These are phyloP conservation scores for Plenodomus tracheiphilus DNA, from an alignment of 2,329 filamentous ascomycete genomes.

Conservation along the genomic window DNA sequence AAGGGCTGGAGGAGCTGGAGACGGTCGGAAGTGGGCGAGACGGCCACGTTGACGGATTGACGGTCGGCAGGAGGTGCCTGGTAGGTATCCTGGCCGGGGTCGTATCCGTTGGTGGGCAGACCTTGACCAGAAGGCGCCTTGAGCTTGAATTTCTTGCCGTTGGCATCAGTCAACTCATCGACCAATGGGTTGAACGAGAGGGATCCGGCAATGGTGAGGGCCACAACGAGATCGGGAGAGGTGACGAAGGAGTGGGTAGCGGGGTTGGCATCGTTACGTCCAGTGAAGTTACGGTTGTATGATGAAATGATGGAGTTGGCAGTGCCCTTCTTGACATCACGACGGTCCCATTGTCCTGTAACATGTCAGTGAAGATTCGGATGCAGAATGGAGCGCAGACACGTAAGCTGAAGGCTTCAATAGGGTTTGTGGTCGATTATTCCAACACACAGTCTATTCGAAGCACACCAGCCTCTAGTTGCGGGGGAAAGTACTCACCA, in stretches of 20 bases:
- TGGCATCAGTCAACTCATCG: slow-evolving; percentile 89
- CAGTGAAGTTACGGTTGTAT: slow-evolving; percentile 99
- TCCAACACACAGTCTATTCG: no score
- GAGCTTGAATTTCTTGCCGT: slow-evolving; percentile 95
- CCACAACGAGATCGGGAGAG: slow-evolving; percentile 86
- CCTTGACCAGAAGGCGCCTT: slow-evolving; percentile 77
- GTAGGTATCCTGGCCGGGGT: slow-evolving; percentile 91
- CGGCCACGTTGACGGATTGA: slow-evolving; percentile 71
- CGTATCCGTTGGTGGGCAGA: slow-evolving; percentile 81
- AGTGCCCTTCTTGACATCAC: slow-evolving; percentile 91
- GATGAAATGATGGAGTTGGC: slow-evolving; percentile 97
- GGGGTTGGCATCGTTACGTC: slow-evolving; percentile 94
- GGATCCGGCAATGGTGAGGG: slow-evolving; percentile 79
- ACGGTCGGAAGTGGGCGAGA: slow-evolving; percentile 88
- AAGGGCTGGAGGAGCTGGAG: slow-evolving; percentile 91
- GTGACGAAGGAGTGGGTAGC: slow-evolving; percentile 93
- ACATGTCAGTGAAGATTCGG: background rate
- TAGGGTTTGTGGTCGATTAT: no score
- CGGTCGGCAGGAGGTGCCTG: slow-evolving; percentile 89
- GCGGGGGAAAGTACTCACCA: slow-evolving; percentile 49
- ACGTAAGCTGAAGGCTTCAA: slow-evolving; percentile 15
- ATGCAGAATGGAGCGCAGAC: slow-evolving; percentile 44
- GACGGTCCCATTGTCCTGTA: slow-evolving; percentile 80
- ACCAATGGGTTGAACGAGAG: slow-evolving; percentile 94
- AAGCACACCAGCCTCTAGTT: no score